Conservation (phyloP, 371 early-diverging fungal species). For the Syncephalastrum monosporum region DNA sequence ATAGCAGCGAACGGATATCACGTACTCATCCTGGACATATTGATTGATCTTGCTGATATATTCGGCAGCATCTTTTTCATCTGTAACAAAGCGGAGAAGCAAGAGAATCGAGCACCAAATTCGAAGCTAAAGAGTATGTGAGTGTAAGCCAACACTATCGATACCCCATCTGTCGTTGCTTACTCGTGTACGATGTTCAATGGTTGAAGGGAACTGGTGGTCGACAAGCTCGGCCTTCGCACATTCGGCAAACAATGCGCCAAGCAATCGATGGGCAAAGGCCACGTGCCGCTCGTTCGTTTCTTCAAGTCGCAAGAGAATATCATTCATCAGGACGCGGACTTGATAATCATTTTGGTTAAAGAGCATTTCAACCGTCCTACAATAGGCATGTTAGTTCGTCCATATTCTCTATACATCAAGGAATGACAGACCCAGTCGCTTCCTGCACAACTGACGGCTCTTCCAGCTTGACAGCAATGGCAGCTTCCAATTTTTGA, state of each 20-base stretch:
- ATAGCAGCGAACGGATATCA: constrained; percentile 51
- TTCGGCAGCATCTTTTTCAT: constrained; percentile 21
- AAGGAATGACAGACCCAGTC: constrained; percentile 30
- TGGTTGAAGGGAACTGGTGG: constrained; percentile 36
- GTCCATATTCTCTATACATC: neutral
- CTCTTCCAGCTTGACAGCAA: constrained; percentile 40
- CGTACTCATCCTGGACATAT: constrained; percentile 39
- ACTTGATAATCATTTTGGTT: constrained; percentile 56
- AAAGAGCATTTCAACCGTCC: constrained; percentile 33
- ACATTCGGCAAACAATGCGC: constrained; percentile 24
- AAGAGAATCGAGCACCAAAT: constrained; percentile 52
- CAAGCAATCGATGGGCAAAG: constrained; percentile 37
- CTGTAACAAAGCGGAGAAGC: constrained; percentile 38
- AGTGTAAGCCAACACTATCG: neutral
- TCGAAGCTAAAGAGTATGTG: constrained; percentile 30
- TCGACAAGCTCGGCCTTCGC: constrained; percentile 21
- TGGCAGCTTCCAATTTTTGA: constrained; percentile 53
- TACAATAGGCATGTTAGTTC: constrained; percentile 10
- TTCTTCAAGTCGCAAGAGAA: constrained; percentile 45
- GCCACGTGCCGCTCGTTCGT: constrained; percentile 21
- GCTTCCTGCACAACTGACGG: constrained; percentile 24
- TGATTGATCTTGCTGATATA: constrained; percentile 30
- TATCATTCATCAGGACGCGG: constrained; percentile 53
- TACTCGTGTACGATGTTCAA: constrained; percentile 53
- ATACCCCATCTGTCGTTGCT: neutral